A percentile compares a stretch with the other conserved stretches of the same genome.
Evolutionary conservation across 768 basidiomycete genomes (phyloP).

Genomic region (Solioccasus polychromus): DNA sequence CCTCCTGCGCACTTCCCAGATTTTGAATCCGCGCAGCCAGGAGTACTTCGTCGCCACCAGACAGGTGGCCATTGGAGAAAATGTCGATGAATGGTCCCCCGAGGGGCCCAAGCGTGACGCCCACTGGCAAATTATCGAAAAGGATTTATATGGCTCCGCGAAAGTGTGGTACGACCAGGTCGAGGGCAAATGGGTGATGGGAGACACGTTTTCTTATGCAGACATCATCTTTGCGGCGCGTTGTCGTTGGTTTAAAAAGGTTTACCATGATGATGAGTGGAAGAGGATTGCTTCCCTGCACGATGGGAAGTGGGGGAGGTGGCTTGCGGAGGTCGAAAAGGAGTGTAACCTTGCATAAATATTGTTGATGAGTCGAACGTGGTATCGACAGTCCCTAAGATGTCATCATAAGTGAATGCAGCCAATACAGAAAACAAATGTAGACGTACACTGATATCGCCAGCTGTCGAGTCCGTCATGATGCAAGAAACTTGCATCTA

Average conservation of each 20-base stretch:
- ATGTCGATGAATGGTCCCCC: conserved; percentile 39
- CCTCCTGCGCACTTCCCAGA: conserved; percentile 20
- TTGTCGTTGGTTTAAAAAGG: conserved; percentile 16
- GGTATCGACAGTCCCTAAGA: too few relatives aligned
- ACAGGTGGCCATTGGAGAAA: conserved; percentile 29
- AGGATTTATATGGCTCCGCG: conserved; percentile 1
- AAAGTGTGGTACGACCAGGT: conserved; percentile 22
- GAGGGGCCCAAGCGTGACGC: conserved; percentile 31
- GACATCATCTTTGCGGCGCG: conserved; percentile 25
- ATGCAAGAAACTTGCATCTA: too few relatives aligned
- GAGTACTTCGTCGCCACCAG: conserved; percentile 39
- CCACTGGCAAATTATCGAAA: conserved; percentile 24
- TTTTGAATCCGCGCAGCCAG: conserved; percentile 34
- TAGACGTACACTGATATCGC: too few relatives aligned
- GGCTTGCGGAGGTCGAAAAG: conserved; percentile 23
- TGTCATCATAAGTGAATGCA: too few relatives aligned
- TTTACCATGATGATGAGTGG: conserved; percentile 27
- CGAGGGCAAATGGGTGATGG: conserved; percentile 31
- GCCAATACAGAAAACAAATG: too few relatives aligned
- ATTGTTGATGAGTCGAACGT: too few relatives aligned
- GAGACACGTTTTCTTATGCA: conserved; percentile 29
- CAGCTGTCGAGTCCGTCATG: too few relatives aligned
- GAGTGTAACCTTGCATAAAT: conserved; percentile 23
- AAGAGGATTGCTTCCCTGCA: conserved; percentile 22
- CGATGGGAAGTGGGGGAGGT: conserved; percentile 24